Evolutionary conservation across 805 yeast genomes (phyloP).

Genomic region (Priceomyces haplophilus): DNA sequence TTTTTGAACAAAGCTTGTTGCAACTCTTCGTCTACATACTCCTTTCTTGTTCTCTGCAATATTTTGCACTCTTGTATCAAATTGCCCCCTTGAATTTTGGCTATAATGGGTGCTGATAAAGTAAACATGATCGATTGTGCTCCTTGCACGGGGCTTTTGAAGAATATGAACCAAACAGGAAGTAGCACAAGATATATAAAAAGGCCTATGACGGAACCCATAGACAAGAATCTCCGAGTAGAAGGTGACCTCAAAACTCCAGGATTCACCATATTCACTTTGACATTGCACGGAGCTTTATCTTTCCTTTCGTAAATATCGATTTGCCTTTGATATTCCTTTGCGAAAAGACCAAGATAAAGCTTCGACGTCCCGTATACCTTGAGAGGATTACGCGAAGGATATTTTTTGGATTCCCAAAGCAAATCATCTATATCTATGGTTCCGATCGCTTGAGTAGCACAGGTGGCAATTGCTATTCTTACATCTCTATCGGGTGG

Average conservation of each 20-base stretch:
- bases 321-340: conserved; percentile 70
- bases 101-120: conserved; percentile 66
- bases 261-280: conserved; percentile 79
- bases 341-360: conserved; percentile 68
- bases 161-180: conserved; percentile 80
- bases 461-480: conserved; percentile 73
- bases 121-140: conserved; percentile 75
- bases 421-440: conserved; percentile 63
- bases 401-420: conserved; percentile 60
- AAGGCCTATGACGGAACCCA: conserved; percentile 68
- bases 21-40: conserved; percentile 58
- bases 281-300: conserved; percentile 64
- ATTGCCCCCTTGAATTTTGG: conserved; percentile 59
- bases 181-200: conserved; percentile 60
- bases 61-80: conserved; percentile 71
- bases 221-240: conserved; percentile 70
- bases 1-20: conserved; percentile 59
- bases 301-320: conserved; percentile 63
- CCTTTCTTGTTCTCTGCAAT: conserved; percentile 56
- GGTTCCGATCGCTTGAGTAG: conserved; percentile 70
- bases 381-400: conserved; percentile 62
- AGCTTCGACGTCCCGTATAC: conserved; percentile 82
- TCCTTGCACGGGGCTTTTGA: conserved; percentile 75
- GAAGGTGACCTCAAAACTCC: conserved; percentile 89
- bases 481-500: conserved; percentile 95